Evolutionary conservation across 2,329 filamentous ascomycete species (phyloP).

Genomic region (Pseudohalonectria lignicola): DNA sequence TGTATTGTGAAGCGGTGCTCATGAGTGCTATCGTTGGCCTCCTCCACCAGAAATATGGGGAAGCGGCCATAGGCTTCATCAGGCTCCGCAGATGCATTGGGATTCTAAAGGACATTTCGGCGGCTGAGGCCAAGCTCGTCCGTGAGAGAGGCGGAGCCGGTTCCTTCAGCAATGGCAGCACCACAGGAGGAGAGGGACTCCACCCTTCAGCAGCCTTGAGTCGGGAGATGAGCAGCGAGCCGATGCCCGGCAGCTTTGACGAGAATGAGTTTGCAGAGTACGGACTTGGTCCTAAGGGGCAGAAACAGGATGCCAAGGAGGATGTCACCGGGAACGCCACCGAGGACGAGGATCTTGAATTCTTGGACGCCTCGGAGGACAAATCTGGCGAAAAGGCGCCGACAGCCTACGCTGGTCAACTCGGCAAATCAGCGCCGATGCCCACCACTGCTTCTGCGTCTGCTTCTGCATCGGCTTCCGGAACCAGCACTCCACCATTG

Average conservation of each 20-base stretch:
- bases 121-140: slow-evolving; percentile 47
- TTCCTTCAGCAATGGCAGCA: too few relatives aligned
- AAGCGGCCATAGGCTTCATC: slow-evolving; percentile 85
- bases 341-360: slow-evolving; percentile 31
- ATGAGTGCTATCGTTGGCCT: slow-evolving; percentile 85
- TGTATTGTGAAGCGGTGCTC: slow-evolving; percentile 74
- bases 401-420: slow-evolving; percentile 31
- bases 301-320: slow-evolving; percentile 16
- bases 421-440: too few relatives aligned
- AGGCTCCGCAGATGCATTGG: slow-evolving; percentile 83
- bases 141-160: slow-evolving; percentile 14
- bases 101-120: slow-evolving; percentile 68
- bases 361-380: slow-evolving; percentile 44
- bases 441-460: too few relatives aligned
- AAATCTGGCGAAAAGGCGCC: slow-evolving; percentile 21
- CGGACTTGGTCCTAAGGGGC: too few relatives aligned
- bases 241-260: slow-evolving; percentile 26
- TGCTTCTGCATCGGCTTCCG: neutral
- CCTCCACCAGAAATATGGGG: slow-evolving; percentile 84
- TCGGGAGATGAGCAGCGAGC: slow-evolving; percentile 12
- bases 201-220: too few relatives aligned
- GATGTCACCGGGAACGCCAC: slow-evolving; percentile 12
- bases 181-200: too few relatives aligned
- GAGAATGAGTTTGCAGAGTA: slow-evolving; percentile 20
- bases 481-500: neutral